phyloP scores from a whole-genome alignment of 2,329 filamentous ascomycete species.

The Pseudocercospora eumusae region DNA sequence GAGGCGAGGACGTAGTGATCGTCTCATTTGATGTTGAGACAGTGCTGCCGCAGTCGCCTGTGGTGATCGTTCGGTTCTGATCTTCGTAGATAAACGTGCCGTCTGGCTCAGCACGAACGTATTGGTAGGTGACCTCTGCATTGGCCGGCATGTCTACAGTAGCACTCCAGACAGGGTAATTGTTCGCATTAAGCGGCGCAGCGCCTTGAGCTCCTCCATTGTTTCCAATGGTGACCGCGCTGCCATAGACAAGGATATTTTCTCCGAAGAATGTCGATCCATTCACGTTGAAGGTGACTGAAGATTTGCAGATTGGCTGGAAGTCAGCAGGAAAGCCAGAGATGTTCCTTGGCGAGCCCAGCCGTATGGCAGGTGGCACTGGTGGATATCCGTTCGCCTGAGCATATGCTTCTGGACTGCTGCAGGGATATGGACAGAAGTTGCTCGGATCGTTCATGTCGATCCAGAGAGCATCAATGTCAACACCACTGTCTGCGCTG shows the following conservation, averaged over 20 bases:
- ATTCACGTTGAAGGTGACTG: constrained; percentile 39
- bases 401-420: constrained; percentile 43
- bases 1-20: constrained; percentile 37
- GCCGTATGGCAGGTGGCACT: constrained; percentile 61
- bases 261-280: constrained; percentile 40
- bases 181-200: constrained; percentile 35
- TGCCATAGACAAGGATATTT: constrained; percentile 41
- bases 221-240: constrained; percentile 37
- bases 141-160: constrained; percentile 39
- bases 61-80: constrained; percentile 37
- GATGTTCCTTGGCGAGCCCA: constrained; percentile 61
- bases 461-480: constrained; percentile 73
- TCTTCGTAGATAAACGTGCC: constrained; percentile 39
- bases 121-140: constrained; percentile 37
- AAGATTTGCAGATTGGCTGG: constrained; percentile 55
- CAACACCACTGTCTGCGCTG: constrained; percentile 61
- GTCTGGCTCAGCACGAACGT: constrained; percentile 37
- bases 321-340: constrained; percentile 69
- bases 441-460: constrained; percentile 66
- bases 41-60: constrained; percentile 36
- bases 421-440: constrained; percentile 51
- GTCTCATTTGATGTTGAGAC: constrained; percentile 30
- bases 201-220: constrained; percentile 33
- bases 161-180: constrained; percentile 41
- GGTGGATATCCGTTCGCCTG: constrained; percentile 57